phyloP scores from a whole-genome alignment of 2,329 filamentous ascomycete species.

The Curvularia sp. region DNA sequence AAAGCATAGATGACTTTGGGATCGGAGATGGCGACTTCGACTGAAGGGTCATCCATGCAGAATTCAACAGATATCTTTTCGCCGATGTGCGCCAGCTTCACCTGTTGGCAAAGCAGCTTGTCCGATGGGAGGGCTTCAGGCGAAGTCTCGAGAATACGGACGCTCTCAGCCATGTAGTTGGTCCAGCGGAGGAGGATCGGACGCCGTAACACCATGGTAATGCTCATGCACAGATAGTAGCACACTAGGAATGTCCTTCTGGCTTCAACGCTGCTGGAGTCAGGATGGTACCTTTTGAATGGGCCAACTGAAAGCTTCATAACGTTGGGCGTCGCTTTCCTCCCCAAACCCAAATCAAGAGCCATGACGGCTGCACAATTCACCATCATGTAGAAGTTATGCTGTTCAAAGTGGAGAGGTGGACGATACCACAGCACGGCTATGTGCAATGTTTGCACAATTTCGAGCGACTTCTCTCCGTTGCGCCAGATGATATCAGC shows the following conservation, averaged over 20 bases:
- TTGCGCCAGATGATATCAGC: conserved; percentile 76
- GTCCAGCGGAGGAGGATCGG: conserved; percentile 67
- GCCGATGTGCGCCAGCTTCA: conserved; percentile 64
- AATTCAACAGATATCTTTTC: conserved; percentile 65
- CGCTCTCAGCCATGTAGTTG: conserved; percentile 68
- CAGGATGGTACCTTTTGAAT: conserved; percentile 46
- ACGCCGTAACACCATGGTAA: conserved; percentile 64
- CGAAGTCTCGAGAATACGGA: conserved; percentile 64
- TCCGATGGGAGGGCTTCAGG: conserved; percentile 65
- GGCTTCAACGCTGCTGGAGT: conserved; percentile 63
- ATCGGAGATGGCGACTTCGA: conserved; percentile 61
- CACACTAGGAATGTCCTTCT: conserved; percentile 66
- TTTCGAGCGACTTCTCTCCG: conserved; percentile 81
- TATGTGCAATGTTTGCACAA: conserved; percentile 79
- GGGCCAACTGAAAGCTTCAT: conserved; percentile 47
- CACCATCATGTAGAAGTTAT: conserved; percentile 88
- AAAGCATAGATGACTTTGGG: conserved; percentile 62
- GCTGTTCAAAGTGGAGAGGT: conserved; percentile 81
- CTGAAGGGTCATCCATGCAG: conserved; percentile 61
- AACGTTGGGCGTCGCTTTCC: conserved; percentile 56
- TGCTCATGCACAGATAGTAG: conserved; percentile 66
- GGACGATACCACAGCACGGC: conserved; percentile 85
- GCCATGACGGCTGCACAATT: conserved; percentile 83
- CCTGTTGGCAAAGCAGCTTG: conserved; percentile 62
- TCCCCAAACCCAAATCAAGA: conserved; percentile 80